Percentiles rank a stretch among this genome's conserved stretches.
Conservation (phyloP, 2,329 filamentous ascomycete genomes). For the Dryadomyces quercivorus region DNA sequence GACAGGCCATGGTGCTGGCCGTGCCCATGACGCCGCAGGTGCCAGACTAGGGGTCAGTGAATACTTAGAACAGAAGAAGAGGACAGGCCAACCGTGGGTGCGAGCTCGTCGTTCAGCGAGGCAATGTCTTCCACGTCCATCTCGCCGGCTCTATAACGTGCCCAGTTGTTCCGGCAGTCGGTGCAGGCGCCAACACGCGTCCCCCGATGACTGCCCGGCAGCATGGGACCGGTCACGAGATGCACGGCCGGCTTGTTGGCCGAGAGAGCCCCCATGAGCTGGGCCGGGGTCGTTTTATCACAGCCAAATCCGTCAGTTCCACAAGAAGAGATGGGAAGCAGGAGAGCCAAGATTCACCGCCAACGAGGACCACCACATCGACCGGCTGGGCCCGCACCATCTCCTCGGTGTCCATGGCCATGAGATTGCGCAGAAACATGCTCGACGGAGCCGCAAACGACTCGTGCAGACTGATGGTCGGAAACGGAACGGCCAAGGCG, state of each 20-base stretch:
- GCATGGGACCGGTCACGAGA: conserved; percentile 57
- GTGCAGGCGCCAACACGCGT: conserved; percentile 58
- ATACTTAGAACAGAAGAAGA: neutral
- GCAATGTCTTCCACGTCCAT: conserved; percentile 63
- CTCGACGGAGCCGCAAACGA: conserved; percentile 58
- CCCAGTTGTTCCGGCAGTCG: conserved; percentile 65
- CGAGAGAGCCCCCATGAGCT: conserved; percentile 64
- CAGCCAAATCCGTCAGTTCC: conserved; percentile 36
- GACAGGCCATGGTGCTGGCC: conserved; percentile 79
- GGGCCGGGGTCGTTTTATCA: conserved; percentile 63
- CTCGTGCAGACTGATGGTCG: conserved; percentile 61
- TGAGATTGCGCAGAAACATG: conserved; percentile 63
- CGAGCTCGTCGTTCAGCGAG: conserved; percentile 59
- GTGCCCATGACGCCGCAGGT: conserved; percentile 90
- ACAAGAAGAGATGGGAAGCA: neutral
- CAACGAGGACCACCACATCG: conserved; percentile 55
- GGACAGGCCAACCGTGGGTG: conserved; percentile 44
- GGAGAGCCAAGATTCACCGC: conserved; percentile 31
- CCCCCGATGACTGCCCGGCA: neutral
- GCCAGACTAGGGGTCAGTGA: conserved; percentile 26
- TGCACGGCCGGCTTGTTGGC: conserved; percentile 61
- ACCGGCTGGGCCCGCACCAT: conserved; percentile 63
- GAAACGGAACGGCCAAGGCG: conserved; percentile 59
- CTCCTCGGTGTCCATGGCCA: conserved; percentile 73
- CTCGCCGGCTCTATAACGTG: conserved; percentile 49